A percentile compares a stretch with the other conserved stretches of the same genome.
Evolutionary conservation across 1,284 basidiomycete genomes (phyloP).

Genomic region (Ustilago esculenta): DNA sequence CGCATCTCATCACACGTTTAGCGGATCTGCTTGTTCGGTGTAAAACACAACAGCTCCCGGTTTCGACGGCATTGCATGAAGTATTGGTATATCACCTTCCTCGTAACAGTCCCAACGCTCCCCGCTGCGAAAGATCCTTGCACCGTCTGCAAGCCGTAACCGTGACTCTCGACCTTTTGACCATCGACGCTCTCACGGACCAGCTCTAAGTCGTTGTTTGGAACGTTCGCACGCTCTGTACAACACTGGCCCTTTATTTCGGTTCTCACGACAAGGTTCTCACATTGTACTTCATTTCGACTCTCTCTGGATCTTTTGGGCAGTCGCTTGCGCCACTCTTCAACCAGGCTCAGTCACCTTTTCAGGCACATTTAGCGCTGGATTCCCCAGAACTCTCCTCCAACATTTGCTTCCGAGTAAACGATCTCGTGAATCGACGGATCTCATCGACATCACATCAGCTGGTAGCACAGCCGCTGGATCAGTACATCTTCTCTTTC

Average conservation of each 20-base stretch:
- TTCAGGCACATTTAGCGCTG: not conserved
- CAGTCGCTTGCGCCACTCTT: not conserved
- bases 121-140: not conserved
- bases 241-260: not conserved
- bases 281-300: conserved; percentile 13
- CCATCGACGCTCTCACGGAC: not conserved
- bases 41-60: conserved; percentile 10
- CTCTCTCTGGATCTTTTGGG: not conserved
- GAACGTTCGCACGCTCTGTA: conserved; percentile 7
- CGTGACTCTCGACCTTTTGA: not conserved
- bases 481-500: conserved; percentile 4
- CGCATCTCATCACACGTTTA: not conserved
- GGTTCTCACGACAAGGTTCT: not conserved
- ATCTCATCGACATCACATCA: too few relatives aligned
- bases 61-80: conserved; percentile 3
- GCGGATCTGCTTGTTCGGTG: conserved; percentile 1
- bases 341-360: not conserved
- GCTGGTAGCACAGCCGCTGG: conserved; percentile 5
- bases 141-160: too few relatives aligned
- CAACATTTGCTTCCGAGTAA: too few relatives aligned
- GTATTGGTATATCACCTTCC: conserved; percentile 5
- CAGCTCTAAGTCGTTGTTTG: not conserved
- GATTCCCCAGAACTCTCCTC: not conserved
- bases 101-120: not conserved
- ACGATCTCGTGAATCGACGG: too few relatives aligned